A percentile compares a stretch with the other conserved stretches of the same genome.
Evolutionary conservation across 805 yeast species (phyloP).

Genomic region (Hanseniaspora taiwanica): DNA sequence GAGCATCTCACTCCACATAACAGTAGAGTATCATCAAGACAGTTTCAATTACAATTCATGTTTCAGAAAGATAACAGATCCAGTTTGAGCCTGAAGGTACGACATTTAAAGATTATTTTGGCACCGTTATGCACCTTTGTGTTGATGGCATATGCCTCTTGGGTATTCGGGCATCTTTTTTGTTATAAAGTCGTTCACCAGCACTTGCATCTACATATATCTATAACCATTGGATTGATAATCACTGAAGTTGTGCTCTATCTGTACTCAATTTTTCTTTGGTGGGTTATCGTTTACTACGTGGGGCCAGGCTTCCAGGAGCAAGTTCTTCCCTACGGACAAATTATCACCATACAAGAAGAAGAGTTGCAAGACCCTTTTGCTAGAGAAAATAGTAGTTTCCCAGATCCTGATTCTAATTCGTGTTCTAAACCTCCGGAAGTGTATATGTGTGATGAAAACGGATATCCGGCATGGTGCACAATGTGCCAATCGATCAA

Average conservation of each 20-base stretch:
- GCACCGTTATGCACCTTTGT: conserved; percentile 21
- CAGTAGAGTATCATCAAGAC: too few relatives aligned
- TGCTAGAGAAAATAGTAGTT: too few relatives aligned
- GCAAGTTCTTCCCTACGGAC: conserved; percentile 14
- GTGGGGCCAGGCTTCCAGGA: conserved; percentile 20
- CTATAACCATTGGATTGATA: conserved; percentile 16
- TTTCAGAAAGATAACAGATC: too few relatives aligned
- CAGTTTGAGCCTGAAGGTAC: neutral
- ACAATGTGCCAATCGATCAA: conserved; percentile 51
- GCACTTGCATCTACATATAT: conserved; percentile 5
- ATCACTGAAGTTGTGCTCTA: conserved; percentile 8
- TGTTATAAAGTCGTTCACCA: conserved; percentile 24
- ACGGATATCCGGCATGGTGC: conserved; percentile 74
- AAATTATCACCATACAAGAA: conserved; percentile 1
- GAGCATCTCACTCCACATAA: too few relatives aligned
- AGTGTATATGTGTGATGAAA: conserved; percentile 50
- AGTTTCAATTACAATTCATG: too few relatives aligned
- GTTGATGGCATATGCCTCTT: conserved; percentile 29
- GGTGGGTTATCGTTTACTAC: conserved; percentile 12
- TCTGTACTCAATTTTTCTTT: conserved; percentile 8
- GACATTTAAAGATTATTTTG: neutral
- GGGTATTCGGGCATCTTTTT: conserved; percentile 31
- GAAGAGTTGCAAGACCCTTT: too few relatives aligned
- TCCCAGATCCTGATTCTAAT: neutral
- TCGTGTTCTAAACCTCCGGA: conserved; percentile 32